Evolutionary conservation across 768 basidiomycete genomes (phyloP), one percentile per base, ranked within the genome.

Genomic region (Boletellus ananas): DNA sequence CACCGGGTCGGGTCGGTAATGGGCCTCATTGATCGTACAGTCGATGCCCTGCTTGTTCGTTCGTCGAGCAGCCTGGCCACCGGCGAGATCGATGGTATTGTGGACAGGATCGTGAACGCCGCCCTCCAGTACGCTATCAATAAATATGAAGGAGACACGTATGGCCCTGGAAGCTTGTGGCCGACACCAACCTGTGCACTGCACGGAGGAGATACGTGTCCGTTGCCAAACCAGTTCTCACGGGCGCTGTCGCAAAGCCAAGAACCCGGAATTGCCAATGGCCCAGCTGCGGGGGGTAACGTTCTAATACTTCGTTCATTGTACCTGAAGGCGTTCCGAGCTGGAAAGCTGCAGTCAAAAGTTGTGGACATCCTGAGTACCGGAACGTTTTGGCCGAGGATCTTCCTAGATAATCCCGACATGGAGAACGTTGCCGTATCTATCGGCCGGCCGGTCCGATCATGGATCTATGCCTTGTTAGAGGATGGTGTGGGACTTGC

Each of bases 341-440:
- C 59, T 1, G 88, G 87, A 4, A 62, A 64, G 1, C 65, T 91
- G 17, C 72, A 79, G 16, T 78, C 84, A 2, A 75, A 78, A 51
- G 67, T 80, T 25, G 63, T 85, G 62, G 84, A 90, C 55, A 61
- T 76, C 5, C 63, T 90, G 45, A 79, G 68, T 49, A 81, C 84
- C 0, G 79, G 76, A 16, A 81, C 86, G 1, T 82, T 73, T 50
- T 91, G 87, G 86, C 81, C 85, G 5, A 71, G 74, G 31, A 62
- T 83, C n/a, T 90, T 88, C 63, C 75, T 92, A 17, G 90, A 92
- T 52, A 78, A 83, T 56, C 90, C 90, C 0, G 89, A 92, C 64
- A 44, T 77, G 27, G 86, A 89, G 62, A 80, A 80, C 1, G 83
- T 85, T 11, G 71, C 79, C 17, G 69, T 79, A 49, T 83, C 77